Base-by-base conservation (phyloP, 2,329 filamentous ascomycete genomes). In the Ophioceras dolichostomum region DNA sequence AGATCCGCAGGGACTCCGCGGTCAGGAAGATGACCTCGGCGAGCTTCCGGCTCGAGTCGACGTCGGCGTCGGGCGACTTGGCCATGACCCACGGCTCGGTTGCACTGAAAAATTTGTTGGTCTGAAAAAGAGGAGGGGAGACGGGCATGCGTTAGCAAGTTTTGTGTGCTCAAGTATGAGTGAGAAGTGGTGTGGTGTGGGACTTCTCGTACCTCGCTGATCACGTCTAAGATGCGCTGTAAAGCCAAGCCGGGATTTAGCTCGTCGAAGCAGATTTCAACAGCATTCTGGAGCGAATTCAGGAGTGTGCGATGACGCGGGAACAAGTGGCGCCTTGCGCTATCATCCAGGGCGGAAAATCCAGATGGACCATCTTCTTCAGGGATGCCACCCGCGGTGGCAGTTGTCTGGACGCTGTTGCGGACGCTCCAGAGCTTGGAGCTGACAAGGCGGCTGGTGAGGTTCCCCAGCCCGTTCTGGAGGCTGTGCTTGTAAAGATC, bases 401-500 rank as follows among this genome's bases (percentile, higher is more conserved):
- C n/a, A n/a, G n/a, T n/a, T n/a, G n/a, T n/a, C 44, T 62, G 49
- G 3, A 89, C 68, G 4, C 76, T 71, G 21, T 71, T 64, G 32
- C 64, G 57, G 7, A 86, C 66, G 44, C 73, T 79, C 78, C 86
- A 94, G 24, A 65, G 66, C 54, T 79, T 79, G 22, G 73, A 67
- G 35, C 75, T 70, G 31, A 76, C 75, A 10, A 94, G 65, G 22
- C 91, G 75, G 41, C 74, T 76, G 4, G 81, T 62, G 12, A 95
- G 62, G 49, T 95, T 96, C 2, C 91, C 91, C 5, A 96, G 61
- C 1, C 81, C 81, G 28, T 71, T 68, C 53, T 84, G 79, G 20
- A 98, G 66, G 21, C 78, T 70, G 50, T 87, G 91, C 52, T 81
- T 82, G 59, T 96, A 95, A 41, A 76, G 68, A 12, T 73, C 67